Conservation (phyloP, 768 basidiomycete genomes). For the Serendipita sp. region DNA sequence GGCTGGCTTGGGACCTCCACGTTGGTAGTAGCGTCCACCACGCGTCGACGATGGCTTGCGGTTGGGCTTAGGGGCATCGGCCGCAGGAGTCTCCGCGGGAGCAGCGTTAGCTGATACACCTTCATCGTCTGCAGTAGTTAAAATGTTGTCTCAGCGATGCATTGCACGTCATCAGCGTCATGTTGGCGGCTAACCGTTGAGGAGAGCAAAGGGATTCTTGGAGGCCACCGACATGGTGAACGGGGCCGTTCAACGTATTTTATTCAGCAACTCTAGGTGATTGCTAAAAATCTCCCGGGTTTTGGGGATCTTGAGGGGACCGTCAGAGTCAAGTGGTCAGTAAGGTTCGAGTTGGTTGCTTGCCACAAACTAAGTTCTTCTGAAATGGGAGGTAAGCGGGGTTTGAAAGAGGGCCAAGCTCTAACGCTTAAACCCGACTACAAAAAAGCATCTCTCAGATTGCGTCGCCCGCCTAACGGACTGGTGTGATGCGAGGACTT, state of each 20-base stretch:
- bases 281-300: neutral
- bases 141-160: neutral
- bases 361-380: neutral
- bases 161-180: neutral
- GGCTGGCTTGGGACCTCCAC: conserved; percentile 28
- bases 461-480: conserved; percentile 55
- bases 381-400: too few relatives aligned
- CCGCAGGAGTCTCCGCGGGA: conserved; percentile 19
- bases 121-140: neutral
- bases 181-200: conserved; percentile 37
- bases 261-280: conserved; percentile 10
- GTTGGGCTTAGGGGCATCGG: conserved; percentile 28
- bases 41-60: conserved; percentile 42
- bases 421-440: conserved; percentile 45
- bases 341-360: neutral
- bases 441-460: conserved; percentile 83
- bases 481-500: conserved; percentile 65
- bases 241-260: conserved; percentile 37
- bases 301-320: conserved; percentile 7
- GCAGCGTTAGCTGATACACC: conserved; percentile 7
- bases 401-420: too few relatives aligned
- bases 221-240: conserved; percentile 81
- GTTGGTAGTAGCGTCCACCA: conserved; percentile 50
- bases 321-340: conserved; percentile 13
- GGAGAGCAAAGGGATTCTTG: conserved; percentile 70